Percentiles rank a stretch among this genome's conserved stretches.
Evolutionary conservation across 2,329 filamentous ascomycete genomes (phyloP).

Genomic region (Exophiala mesophila): DNA sequence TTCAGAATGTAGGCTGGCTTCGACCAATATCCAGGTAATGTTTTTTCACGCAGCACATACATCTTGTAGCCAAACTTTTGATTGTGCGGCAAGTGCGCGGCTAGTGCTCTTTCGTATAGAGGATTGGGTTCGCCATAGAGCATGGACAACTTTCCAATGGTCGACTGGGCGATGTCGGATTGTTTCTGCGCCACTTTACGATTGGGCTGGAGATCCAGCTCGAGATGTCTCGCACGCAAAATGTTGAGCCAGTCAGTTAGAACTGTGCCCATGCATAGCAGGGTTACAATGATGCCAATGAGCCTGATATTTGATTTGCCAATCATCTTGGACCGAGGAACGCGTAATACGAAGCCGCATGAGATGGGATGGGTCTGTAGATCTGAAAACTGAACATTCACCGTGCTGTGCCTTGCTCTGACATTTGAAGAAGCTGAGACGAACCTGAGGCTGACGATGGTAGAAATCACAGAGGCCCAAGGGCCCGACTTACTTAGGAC

Average conservation of each 20-base stretch:
- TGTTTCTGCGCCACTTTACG: background rate
- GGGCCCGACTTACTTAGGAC: too few species aligned
- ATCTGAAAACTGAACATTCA: too few species aligned
- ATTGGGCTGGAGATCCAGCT: background rate
- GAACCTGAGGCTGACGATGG: too few species aligned
- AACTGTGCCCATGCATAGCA: background rate
- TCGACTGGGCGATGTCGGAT: background rate
- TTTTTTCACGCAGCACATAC: slow-evolving; percentile 30
- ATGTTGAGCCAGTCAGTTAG: slow-evolving; percentile 1
- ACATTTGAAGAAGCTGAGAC: too few species aligned
- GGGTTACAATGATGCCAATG: background rate
- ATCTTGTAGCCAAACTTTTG: slow-evolving; percentile 34
- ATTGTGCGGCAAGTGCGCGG: slow-evolving; percentile 34
- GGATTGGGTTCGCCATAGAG: slow-evolving; percentile 32
- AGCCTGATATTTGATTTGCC: background rate
- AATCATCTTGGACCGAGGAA: background rate
- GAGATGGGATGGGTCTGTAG: too few species aligned
- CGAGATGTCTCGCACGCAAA: background rate
- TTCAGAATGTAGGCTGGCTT: slow-evolving; percentile 28
- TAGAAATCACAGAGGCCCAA: too few species aligned
- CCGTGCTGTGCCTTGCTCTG: too few species aligned
- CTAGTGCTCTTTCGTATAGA: slow-evolving; percentile 36
- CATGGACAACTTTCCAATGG: slow-evolving; percentile 34
- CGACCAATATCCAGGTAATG: slow-evolving; percentile 13
- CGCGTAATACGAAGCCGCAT: background rate